Percentiles rank a stretch among this genome's conserved stretches.
Evolutionary conservation across 225 moss, liverwort and hornwort genomes (phyloP).

Genomic region (Pseudisothecium myosuroides): DNA sequence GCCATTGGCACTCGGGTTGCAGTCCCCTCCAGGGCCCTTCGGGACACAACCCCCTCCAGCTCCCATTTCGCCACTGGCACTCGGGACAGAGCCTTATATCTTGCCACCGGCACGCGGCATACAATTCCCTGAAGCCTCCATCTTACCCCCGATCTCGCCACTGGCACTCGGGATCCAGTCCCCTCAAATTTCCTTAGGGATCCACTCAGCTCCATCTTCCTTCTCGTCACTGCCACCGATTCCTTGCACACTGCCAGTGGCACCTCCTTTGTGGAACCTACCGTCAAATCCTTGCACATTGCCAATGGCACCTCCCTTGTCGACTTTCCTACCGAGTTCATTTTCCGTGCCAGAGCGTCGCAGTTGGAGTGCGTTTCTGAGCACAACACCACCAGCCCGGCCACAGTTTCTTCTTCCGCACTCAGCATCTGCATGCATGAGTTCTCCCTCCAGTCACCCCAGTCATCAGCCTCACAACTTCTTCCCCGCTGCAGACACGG

Average conservation of each 20-base stretch:
- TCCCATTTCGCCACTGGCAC: not conserved
- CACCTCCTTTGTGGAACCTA: not conserved
- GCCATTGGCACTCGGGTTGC: not conserved
- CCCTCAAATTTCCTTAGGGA: not conserved
- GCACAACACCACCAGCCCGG: not conserved
- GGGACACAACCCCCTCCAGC: not conserved
- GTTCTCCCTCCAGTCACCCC: not conserved
- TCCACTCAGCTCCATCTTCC: not conserved
- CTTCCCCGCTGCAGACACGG: not conserved
- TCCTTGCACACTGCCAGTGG: not conserved
- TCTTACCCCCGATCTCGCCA: not conserved
- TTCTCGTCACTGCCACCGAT: no score
- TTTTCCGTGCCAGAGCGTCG: not conserved
- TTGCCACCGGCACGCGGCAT: not conserved
- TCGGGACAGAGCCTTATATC: not conserved
- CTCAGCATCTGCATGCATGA: not conserved
- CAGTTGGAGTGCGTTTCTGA: not conserved
- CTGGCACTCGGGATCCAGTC: not conserved
- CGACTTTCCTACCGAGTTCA: not conserved
- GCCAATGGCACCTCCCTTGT: not conserved
- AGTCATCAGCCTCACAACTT: not conserved
- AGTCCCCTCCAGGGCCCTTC: no score
- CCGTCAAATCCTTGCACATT: not conserved
- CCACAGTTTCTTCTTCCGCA: not conserved
- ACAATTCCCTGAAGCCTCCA: not conserved